These are phyloP conservation scores for Aspergillus quadrilineatus DNA, from an alignment of 2,329 filamentous ascomycete species.

Conservation along the genomic window DNA sequence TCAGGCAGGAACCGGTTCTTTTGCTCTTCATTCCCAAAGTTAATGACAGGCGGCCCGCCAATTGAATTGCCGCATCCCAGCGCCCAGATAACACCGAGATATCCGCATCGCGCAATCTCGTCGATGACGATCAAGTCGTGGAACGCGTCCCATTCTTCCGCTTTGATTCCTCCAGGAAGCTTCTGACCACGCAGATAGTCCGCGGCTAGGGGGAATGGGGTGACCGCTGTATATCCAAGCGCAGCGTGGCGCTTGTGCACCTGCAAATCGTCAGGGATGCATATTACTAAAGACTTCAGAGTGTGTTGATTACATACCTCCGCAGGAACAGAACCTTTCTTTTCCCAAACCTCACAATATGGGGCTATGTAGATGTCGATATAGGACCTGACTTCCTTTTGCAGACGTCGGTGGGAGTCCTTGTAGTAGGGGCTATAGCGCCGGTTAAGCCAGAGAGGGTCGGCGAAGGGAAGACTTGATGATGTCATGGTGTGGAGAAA, in stretches of 20 bases:
- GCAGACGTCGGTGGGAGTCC: slow-evolving; percentile 23
- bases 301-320: slow-evolving; percentile 20
- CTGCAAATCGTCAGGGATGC: background rate
- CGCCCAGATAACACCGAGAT: slow-evolving; percentile 33
- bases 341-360: slow-evolving; percentile 29
- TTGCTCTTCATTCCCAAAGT: slow-evolving; percentile 31
- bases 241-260: slow-evolving; percentile 21
- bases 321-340: slow-evolving; percentile 22
- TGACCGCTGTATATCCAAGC: slow-evolving; percentile 24
- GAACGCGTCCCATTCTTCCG: slow-evolving; percentile 38
- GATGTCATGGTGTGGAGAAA: background rate
- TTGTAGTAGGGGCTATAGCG: slow-evolving; percentile 25
- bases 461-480: slow-evolving; percentile 22
- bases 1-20: slow-evolving; percentile 55
- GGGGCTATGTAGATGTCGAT: slow-evolving; percentile 27
- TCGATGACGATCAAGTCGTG: slow-evolving; percentile 40
- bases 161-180: slow-evolving; percentile 30
- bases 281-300: background rate
- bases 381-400: slow-evolving; percentile 26
- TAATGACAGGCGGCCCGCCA: slow-evolving; percentile 33
- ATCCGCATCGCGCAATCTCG: slow-evolving; percentile 38
- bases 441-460: slow-evolving; percentile 28
- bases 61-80: slow-evolving; percentile 34
- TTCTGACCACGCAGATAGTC: slow-evolving; percentile 21
- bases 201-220: slow-evolving; percentile 20